phyloP scores from a whole-genome alignment of 768 basidiomycete genomes.

The Russula olivacea region DNA sequence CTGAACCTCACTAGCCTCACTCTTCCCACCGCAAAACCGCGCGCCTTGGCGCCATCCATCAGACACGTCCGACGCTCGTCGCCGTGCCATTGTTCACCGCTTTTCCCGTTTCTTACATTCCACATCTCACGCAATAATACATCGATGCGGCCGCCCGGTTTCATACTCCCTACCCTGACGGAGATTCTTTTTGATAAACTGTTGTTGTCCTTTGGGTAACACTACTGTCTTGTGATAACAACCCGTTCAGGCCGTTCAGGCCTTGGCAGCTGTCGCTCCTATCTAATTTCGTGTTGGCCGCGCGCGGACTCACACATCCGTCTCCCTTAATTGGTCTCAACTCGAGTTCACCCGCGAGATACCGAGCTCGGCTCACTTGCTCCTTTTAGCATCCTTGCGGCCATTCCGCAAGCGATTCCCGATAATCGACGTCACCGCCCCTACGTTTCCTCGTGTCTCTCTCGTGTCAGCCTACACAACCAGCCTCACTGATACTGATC shows the following conservation, averaged over 20 bases:
- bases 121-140: slow-evolving; percentile 1
- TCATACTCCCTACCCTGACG: slow-evolving; percentile 9
- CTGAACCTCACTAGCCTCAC: slow-evolving; percentile 11
- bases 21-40: slow-evolving; percentile 17
- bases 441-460: slow-evolving; percentile 17
- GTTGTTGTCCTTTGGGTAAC: background rate
- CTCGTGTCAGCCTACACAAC: slow-evolving; percentile 6
- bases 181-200: slow-evolving; percentile 15
- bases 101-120: slow-evolving; percentile 16
- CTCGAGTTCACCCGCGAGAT: slow-evolving; percentile 16
- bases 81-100: slow-evolving; percentile 21
- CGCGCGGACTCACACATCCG: slow-evolving; percentile 18
- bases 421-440: slow-evolving; percentile 24
- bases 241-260: background rate
- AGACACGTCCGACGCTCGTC: slow-evolving; percentile 22
- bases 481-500: slow-evolving; percentile 15
- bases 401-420: slow-evolving; percentile 19
- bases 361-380: slow-evolving; percentile 17
- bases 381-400: slow-evolving; percentile 11
- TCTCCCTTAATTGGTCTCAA: slow-evolving; percentile 17
- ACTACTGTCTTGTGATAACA: background rate
- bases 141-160: slow-evolving; percentile 14
- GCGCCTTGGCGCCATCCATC: slow-evolving; percentile 21
- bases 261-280: slow-evolving; percentile 16
- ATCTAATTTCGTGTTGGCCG: slow-evolving; percentile 21